Base-by-base conservation (phyloP, 2,329 filamentous ascomycete genomes). In the Niveomyces coronatus region DNA sequence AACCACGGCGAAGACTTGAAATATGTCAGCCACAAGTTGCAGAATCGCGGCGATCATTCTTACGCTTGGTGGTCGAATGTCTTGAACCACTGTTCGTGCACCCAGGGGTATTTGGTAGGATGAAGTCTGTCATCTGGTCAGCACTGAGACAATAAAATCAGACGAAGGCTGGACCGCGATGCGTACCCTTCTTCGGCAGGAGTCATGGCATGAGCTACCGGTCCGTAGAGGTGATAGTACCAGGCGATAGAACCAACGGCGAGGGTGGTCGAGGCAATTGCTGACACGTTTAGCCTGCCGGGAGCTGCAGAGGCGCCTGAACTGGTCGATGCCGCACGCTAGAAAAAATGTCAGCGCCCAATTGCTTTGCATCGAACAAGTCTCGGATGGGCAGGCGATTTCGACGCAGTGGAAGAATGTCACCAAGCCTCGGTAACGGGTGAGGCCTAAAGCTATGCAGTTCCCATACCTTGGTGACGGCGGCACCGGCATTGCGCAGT, bases 131-230 rank as follows among this genome's bases (percentile, higher is more conserved):
- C 18, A 27, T 38, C 40, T 31, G 37, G 49, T 60, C 47, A 61
- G 59, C 43, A n/a, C n/a, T n/a, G n/a, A n/a, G n/a, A n/a, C n/a
- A n/a, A n/a, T n/a, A n/a, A n/a, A n/a, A n/a, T n/a, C n/a, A n/a
- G n/a, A n/a, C n/a, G n/a, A n/a, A n/a, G n/a, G n/a, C n/a, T n/a
- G n/a, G n/a, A n/a, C n/a, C n/a, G n/a, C n/a, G n/a, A n/a, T n/a
- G n/a, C 89, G 81, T 74, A 98, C 91, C 91, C 91, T 79, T 98
- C 91, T 73, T 98, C 91, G 57, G 83, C 83, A 48, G 86, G 87
- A 53, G 89, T 88, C 79, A 83, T 83, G 53, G 91, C 91, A 64
- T 86, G 77, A 46, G 85, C 82, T 54, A 83, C 79, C 54, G 85
- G 78, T 57, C 88, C 91, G 66, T 94, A 96, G 53, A 94, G 80